Conservation (phyloP, 2,329 filamentous ascomycete genomes). For the Ophiognomonia clavigignenti-juglandacearum region DNA sequence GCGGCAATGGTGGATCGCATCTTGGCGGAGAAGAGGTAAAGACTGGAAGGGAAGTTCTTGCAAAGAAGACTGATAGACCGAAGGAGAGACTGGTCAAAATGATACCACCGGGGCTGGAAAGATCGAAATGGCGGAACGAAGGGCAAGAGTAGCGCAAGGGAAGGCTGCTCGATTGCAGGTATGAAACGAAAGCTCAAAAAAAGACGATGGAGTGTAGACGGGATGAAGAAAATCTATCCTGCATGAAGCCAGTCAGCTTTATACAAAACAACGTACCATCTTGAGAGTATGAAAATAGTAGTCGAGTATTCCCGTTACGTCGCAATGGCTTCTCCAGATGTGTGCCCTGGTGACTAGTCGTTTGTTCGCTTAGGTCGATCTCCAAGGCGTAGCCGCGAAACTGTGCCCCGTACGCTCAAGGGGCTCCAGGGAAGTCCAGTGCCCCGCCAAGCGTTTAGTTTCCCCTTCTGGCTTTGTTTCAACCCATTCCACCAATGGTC, state of each 20-base stretch:
- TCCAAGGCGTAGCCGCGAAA: too few relatives aligned
- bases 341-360: too few relatives aligned
- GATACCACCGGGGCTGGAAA: conserved; percentile 11
- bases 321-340: too few relatives aligned
- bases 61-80: not conserved
- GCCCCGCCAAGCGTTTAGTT: conserved; percentile 8
- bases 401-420: too few relatives aligned
- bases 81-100: not conserved
- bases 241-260: too few relatives aligned
- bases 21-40: not conserved
- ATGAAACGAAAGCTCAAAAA: too few relatives aligned
- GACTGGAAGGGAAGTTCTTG: not conserved
- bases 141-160: conserved; percentile 10
- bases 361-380: too few relatives aligned
- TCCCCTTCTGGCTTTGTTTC: not conserved
- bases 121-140: too few relatives aligned
- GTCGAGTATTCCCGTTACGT: too few relatives aligned
- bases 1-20: conserved; percentile 16
- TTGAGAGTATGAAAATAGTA: too few relatives aligned
- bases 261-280: too few relatives aligned
- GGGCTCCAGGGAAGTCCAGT: not conserved
- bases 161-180: conserved; percentile 10
- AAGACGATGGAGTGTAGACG: not conserved
- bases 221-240: not conserved
- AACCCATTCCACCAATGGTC: conserved; percentile 4